phyloP scores from a whole-genome alignment of 177 flowering plant species.

The Vitis hybrid region DNA sequence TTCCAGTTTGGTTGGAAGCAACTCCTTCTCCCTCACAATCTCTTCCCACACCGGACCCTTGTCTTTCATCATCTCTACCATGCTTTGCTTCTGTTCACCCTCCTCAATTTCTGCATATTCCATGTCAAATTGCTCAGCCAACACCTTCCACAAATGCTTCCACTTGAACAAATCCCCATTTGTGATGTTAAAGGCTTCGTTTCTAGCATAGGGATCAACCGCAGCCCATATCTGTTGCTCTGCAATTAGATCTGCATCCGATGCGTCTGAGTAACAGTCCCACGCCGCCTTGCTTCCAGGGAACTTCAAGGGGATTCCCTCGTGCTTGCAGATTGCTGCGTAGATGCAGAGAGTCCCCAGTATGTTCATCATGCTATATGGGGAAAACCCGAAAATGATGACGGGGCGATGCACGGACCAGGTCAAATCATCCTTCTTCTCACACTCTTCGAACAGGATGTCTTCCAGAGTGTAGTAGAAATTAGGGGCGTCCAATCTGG shows the following conservation, averaged over 20 bases:
- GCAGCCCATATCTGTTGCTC: conserved; percentile 93
- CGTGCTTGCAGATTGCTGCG: conserved; percentile 72
- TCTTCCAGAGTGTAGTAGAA: conserved; percentile 71
- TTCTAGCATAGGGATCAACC: conserved; percentile 71
- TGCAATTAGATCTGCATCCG: conserved; percentile 84
- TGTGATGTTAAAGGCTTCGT: conserved; percentile 75
- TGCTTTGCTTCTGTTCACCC: conserved; percentile 23
- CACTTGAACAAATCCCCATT: conserved; percentile 85
- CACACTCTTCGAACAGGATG: conserved; percentile 51
- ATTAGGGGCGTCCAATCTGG: conserved; percentile 49
- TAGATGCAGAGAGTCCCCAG: conserved; percentile 64
- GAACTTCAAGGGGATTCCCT: conserved; percentile 52
- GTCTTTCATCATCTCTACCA: conserved; percentile 66
- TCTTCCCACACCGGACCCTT: conserved; percentile 77
- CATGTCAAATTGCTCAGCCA: conserved; percentile 73
- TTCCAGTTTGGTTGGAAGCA: conserved; percentile 48
- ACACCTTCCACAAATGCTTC: conserved; percentile 77
- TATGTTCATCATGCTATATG: conserved; percentile 62
- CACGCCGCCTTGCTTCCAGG: conserved; percentile 63
- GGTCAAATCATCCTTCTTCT: conserved; percentile 47
- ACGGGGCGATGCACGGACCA: conserved; percentile 77
- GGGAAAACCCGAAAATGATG: conserved; percentile 71
- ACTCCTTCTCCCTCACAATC: conserved; percentile 63
- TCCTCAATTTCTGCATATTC: conserved; percentile 44
- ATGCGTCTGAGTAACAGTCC: conserved; percentile 50